Conservation (phyloP, 140 eudicot species). For the Oenanthe javanica region DNA sequence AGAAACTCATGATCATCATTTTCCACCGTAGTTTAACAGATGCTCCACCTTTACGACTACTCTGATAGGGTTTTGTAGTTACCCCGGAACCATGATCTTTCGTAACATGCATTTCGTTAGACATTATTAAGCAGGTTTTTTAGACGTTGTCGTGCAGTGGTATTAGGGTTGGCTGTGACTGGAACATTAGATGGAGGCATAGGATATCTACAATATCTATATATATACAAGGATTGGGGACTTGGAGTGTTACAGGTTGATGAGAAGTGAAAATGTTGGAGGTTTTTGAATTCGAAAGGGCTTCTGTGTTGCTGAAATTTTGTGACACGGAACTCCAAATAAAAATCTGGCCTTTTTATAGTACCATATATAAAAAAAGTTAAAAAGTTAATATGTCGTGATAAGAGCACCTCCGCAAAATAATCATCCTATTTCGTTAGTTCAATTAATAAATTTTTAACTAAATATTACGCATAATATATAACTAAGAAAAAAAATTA, state of each 20-base stretch:
- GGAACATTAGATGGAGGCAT: slow-evolving; percentile 83
- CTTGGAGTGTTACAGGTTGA: not conserved
- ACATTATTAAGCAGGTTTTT: not conserved
- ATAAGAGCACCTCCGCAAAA: too few relatives aligned
- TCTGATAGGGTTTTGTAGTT: slow-evolving; percentile 17
- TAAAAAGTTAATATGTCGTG: too few relatives aligned
- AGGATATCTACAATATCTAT: not conserved
- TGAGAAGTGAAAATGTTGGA: not conserved
- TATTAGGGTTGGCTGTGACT: slow-evolving; percentile 49
- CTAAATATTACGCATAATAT: too few relatives aligned
- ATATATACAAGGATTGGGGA: not conserved
- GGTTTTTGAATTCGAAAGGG: not conserved
- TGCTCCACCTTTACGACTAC: slow-evolving; percentile 12
- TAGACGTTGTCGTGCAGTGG: slow-evolving; percentile 28
- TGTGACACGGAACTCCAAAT: too few relatives aligned
- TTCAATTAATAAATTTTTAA: too few relatives aligned
- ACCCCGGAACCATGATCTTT: slow-evolving; percentile 8
- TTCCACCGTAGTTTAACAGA: slow-evolving; percentile 43
- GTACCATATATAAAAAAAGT: too few relatives aligned
- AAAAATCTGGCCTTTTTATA: too few relatives aligned
- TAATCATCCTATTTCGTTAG: too few relatives aligned
- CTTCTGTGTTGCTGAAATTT: too few relatives aligned
- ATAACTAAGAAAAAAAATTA: too few relatives aligned
- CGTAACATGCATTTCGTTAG: not conserved
- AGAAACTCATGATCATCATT: slow-evolving; percentile 44